These are phyloP conservation scores for Tricholoma sp. DNA, from an alignment of 768 basidiomycete species.

Conservation along the genomic window DNA sequence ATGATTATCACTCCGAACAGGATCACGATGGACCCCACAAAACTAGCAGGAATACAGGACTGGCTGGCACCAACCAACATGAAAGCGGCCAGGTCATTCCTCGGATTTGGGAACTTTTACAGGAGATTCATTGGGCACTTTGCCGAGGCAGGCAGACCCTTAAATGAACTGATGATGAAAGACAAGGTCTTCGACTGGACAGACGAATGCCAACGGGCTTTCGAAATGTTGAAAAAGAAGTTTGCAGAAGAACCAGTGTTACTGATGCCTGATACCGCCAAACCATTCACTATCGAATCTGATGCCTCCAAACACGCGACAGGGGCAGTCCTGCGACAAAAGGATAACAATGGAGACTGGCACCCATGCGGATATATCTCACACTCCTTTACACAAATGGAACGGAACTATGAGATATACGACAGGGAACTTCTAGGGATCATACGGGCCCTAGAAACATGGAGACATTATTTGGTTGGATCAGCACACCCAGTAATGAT, in stretches of 20 bases:
- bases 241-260: constrained; percentile 24
- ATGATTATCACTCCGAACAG: background rate
- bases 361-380: constrained; percentile 30
- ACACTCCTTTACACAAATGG: constrained; percentile 23
- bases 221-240: constrained; percentile 19
- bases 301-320: constrained; percentile 27
- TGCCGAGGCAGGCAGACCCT: too few relatives aligned
- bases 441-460: constrained; percentile 28
- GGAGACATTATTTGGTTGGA: constrained; percentile 23
- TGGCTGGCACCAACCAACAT: too few relatives aligned
- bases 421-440: constrained; percentile 42
- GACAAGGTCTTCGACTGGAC: constrained; percentile 15
- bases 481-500: constrained; percentile 7
- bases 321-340: constrained; percentile 30
- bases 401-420: constrained; percentile 32
- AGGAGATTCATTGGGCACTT: too few relatives aligned
- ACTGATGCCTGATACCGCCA: constrained; percentile 3
- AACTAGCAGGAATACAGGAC: background rate
- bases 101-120: too few relatives aligned
- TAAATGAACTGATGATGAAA: too few relatives aligned
- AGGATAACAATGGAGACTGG: constrained; percentile 17
- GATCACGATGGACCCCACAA: background rate
- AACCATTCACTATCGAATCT: constrained; percentile 22
- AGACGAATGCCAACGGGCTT: background rate
- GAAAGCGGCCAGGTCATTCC: background rate